Evolutionary conservation across 208 protist species (phyloP), one percentile per base, ranked within the genome.

Genomic region (Crithidia mellificae): DNA sequence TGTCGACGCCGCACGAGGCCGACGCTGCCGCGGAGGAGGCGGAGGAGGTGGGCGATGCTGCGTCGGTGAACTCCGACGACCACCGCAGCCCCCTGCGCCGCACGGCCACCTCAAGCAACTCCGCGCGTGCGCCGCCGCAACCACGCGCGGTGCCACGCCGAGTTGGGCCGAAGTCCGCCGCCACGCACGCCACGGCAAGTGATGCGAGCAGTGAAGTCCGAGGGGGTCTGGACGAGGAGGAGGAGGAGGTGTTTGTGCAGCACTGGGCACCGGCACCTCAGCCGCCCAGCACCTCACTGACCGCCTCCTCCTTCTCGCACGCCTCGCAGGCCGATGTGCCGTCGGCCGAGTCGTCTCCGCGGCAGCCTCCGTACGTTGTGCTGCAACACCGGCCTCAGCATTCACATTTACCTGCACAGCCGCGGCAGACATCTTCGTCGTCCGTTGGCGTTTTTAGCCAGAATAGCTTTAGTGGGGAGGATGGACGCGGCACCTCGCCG

Each of bases 241-340:
- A 68, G 27, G 56, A 70, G 12, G 59, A 64, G 11, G 55, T 59
- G 7, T 72, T 72, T 22, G 63, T 65, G 63, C 70, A 57, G 29
- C 55, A 76, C 62, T 76, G 70, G 70, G 43, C 39, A 2, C 47
- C 41, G 62, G 25, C 38, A 9, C 56, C 41, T 8, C 69, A 46
- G 22, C 70, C 46, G 38, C 39, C 63, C 12, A 62, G 58, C 59
- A 68, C 59, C 17, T 68, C 62, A 15, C 56, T 74, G 17, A 69
- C 63, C 15, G 47, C 63, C 4, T 76, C 70, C 20, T 76, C 63
- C n/a, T 76, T 76, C 43, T 76, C 70, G 49, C 70, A 61, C 15
- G 46, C 53, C 6, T 70, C 70, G 22, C 70, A 76, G 49, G 54
- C 34, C 14, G 70, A 65, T 11, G 63, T 76, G 57, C 55, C 62